Base-by-base conservation (phyloP, 1,284 basidiomycete species). In the Puccinia horiana region DNA sequence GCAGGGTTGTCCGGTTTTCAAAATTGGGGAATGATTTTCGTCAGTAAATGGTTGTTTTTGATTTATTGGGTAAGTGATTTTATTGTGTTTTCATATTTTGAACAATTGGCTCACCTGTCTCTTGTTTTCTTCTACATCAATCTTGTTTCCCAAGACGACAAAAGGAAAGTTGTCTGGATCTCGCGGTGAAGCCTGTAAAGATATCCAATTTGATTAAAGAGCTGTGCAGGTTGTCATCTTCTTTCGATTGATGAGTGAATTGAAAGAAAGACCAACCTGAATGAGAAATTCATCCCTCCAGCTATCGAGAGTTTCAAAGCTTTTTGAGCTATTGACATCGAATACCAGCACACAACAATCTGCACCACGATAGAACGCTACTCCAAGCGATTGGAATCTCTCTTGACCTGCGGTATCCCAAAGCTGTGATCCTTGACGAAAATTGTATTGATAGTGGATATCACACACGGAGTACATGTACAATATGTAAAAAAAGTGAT, bases 401-500 rank as follows among this genome's bases (percentile, higher is more conserved):
- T 99, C 96, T 89, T 99, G 96, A 47, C 97, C 97, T 14, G 97
- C 97, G 63, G 97, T 99, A 87, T 99, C 97, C 97, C 97, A 99
- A 77, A 99, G 90, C 94, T 96, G n/a, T 37, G 1, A 42, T 65
- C 37, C 63, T 40, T 65, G 63, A 70, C 14, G 3, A 32, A 47
- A 40, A 63, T 49, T 9, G 32, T 56, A 32, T 44, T 29, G 16
- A 9, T 47, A 37, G 47, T 35, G 16, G 70, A 35, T 52, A 3
- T 11, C 37, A 56, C 9, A 29, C 14, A 23, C 18, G 58, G 40
- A 72, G 82, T 4, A 65, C 14, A 14, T 35, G 29, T 11, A 83
- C 76, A 84, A 67, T 49, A 26, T 61, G 23, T 75, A 56, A 29
- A 67, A 11, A 72, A 52, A 37, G 40, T n/a, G n/a, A 63, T 40